These are phyloP conservation scores for Thinopyrum elongatum DNA, from an alignment of 176 grass and related monocot species.

Conservation along the genomic window DNA sequence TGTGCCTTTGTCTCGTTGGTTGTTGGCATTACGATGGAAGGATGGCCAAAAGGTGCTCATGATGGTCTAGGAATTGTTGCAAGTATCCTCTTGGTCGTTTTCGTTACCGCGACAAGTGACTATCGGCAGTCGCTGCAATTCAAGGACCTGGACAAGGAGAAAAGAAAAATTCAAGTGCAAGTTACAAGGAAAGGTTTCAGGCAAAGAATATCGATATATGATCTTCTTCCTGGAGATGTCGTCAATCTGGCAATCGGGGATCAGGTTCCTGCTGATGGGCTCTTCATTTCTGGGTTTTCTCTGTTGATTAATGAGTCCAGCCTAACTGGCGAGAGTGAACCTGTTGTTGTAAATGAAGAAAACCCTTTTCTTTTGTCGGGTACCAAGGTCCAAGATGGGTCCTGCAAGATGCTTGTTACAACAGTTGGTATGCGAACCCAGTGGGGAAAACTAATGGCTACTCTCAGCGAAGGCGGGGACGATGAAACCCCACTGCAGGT, in stretches of 20 bases:
- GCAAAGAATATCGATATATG: constrained; percentile 85
- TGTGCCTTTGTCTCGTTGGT: constrained; percentile 87
- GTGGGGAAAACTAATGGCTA: constrained; percentile 96
- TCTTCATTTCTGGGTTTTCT: constrained; percentile 91
- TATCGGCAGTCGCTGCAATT: constrained; percentile 95
- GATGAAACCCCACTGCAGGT: constrained; percentile 98
- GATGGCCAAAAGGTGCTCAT: constrained; percentile 94
- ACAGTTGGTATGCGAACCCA: constrained; percentile 97
- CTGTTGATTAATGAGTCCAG: constrained; percentile 94
- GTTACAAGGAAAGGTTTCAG: constrained; percentile 83
- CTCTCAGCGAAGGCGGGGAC: constrained; percentile 93
- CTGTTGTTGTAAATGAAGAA: constrained; percentile 67
- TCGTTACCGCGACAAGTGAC: constrained; percentile 90
- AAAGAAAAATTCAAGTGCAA: constrained; percentile 87
- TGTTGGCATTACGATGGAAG: constrained; percentile 83
- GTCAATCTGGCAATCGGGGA: constrained; percentile 92
- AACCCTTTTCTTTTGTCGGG: constrained; percentile 93
- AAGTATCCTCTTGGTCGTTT: constrained; percentile 93
- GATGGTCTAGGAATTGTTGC: constrained; percentile 95
- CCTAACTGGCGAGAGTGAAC: constrained; percentile 93
- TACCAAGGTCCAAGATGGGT: constrained; percentile 92
- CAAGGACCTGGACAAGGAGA: constrained; percentile 99
- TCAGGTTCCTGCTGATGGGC: constrained; percentile 93
- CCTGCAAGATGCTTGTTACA: constrained; percentile 89
- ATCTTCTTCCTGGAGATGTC: constrained; percentile 94